Evolutionary conservation across 1,139 yeast species (phyloP).

Genomic region (Saccharomyces hybrid): DNA sequence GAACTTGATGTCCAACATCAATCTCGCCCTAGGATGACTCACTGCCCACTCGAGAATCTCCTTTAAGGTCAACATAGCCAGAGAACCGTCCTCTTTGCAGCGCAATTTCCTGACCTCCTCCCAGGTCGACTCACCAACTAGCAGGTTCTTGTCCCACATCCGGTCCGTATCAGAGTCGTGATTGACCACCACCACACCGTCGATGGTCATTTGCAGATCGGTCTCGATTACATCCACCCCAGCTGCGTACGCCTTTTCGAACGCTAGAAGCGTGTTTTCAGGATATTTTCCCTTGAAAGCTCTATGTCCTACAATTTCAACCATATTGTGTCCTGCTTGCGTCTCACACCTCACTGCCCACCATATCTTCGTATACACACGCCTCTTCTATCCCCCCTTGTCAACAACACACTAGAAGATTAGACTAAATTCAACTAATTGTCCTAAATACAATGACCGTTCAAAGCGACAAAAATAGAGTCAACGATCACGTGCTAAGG

Average conservation of each 20-base stretch:
- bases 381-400: no score
- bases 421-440: neutral
- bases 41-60: slow-evolving; percentile 55
- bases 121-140: slow-evolving; percentile 34
- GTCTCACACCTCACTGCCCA: neutral
- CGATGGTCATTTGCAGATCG: slow-evolving; percentile 72
- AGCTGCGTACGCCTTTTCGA: slow-evolving; percentile 57
- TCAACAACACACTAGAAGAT: neutral
- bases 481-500: neutral
- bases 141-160: slow-evolving; percentile 31
- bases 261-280: slow-evolving; percentile 73
- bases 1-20: slow-evolving; percentile 80
- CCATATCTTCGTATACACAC: no score
- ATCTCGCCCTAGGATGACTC: slow-evolving; percentile 35
- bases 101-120: slow-evolving; percentile 44
- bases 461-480: no score
- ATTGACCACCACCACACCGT: slow-evolving; percentile 63
- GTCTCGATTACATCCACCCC: slow-evolving; percentile 76
- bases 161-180: slow-evolving; percentile 43
- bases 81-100: slow-evolving; percentile 47
- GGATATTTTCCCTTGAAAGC: slow-evolving; percentile 45
- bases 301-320: slow-evolving; percentile 37
- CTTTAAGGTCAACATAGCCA: slow-evolving; percentile 52
- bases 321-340: slow-evolving; percentile 3
- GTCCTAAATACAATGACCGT: neutral